Base-by-base conservation (phyloP, 1,139 yeast species). In the Yamadazyma buinensis region DNA sequence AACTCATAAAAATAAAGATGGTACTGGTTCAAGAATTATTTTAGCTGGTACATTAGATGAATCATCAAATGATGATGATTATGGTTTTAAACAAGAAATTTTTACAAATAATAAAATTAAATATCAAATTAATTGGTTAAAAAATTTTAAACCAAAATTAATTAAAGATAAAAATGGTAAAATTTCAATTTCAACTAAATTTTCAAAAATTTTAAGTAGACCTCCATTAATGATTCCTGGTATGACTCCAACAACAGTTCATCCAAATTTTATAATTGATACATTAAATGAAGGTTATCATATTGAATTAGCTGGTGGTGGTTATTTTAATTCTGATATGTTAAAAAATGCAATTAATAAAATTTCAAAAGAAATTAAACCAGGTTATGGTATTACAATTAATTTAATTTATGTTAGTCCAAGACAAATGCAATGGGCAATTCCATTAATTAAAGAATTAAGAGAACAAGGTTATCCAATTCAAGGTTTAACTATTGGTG, bases 211-310 rank as follows among this genome's bases (percentile, higher is more conserved):
- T 53, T 69, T 92, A 44, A 96, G 97, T 43, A 85, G 90, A 66
- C 92, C 98, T 42, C 99, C 98, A 43, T 70, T 92, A 48, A 84
- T 94, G 84, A 94, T 92, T 49, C 96, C 98, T 32, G 99, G 98
- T 70, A 92, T 92, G 99, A 92, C 98, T 27, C 99, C 99, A 55
- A 80, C 95, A 32, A 92, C 98, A 19, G 96, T 90, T 38, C 83
- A 87, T 49, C 92, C 98, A 32, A 92, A 86, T 43, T 88, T 92
- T 55, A 92, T 92, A 38, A 82, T 95, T 44, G 95, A 95, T 26
- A 81, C 97, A 24, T 75, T 88, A 55, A 90, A 90, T 57, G 88
- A 97, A 37, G 99, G 99, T 42, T 92, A 90, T 69, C 95, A 88
- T 57, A 87, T 92, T 56, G 99, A 92, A 70, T 74, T 92, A 53